These are phyloP conservation scores for Mortierella sp. DNA, from an alignment of 371 early-diverging fungal species.

Conservation along the genomic window DNA sequence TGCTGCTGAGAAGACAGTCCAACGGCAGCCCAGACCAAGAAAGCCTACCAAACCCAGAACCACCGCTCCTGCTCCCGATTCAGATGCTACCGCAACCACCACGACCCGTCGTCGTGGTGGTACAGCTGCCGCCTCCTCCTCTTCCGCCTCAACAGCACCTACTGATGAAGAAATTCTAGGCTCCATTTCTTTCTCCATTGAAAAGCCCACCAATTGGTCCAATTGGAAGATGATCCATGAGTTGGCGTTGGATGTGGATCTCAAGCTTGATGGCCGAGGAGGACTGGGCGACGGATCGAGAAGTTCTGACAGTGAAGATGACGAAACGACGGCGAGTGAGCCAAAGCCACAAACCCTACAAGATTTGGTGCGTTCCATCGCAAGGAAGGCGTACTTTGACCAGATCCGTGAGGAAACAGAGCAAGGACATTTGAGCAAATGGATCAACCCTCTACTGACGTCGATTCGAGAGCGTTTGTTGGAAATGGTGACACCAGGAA, in stretches of 20 bases:
- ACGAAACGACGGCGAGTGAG: neutral
- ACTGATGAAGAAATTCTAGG: neutral
- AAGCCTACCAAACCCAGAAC: slow-evolving; percentile 12
- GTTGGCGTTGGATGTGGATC: slow-evolving; percentile 31
- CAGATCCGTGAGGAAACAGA: slow-evolving; percentile 40
- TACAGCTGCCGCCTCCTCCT: neutral
- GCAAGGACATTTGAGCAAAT: slow-evolving; percentile 29
- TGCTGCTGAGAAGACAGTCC: slow-evolving; percentile 3
- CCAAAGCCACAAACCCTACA: slow-evolving; percentile 13
- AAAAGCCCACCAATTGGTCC: slow-evolving; percentile 24
- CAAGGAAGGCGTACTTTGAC: slow-evolving; percentile 45
- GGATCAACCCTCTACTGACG: slow-evolving; percentile 35
- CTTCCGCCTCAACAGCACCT: neutral
- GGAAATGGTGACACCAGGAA: slow-evolving; percentile 32
- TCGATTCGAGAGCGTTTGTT: slow-evolving; percentile 36
- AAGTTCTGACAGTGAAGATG: neutral
- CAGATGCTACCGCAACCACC: too few species aligned
- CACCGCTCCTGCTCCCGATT: too few species aligned
- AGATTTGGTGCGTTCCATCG: slow-evolving; percentile 30
- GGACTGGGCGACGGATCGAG: neutral
- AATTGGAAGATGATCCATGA: slow-evolving; percentile 42
- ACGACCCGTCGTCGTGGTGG: too few species aligned
- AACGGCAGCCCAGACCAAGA: slow-evolving; percentile 23
- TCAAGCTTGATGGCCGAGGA: slow-evolving; percentile 26
- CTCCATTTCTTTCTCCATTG: slow-evolving; percentile 7